Conservation (phyloP, 371 early-diverging fungal genomes). For the Mortierella sp. region DNA sequence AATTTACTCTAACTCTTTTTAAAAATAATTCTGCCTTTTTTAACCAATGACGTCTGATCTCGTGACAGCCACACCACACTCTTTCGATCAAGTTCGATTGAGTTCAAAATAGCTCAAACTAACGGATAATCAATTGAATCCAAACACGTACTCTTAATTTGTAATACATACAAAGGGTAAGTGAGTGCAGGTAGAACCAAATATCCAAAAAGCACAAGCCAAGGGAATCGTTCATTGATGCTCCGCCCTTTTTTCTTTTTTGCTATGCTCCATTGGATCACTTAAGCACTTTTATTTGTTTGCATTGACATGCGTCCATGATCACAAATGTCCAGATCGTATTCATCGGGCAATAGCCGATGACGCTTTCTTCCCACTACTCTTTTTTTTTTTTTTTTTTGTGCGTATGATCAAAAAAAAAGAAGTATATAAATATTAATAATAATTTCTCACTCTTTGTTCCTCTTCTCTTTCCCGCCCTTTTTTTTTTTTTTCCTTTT, state of each 20-base stretch:
- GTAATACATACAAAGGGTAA: neutral
- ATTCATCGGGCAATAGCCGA: neutral
- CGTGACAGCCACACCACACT: neutral
- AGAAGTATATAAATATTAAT: neutral
- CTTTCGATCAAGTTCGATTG: neutral
- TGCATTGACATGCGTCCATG: neutral
- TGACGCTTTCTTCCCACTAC: neutral
- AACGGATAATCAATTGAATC: neutral
- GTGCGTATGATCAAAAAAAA: neutral
- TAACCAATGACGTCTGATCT: neutral
- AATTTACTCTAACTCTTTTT: neutral
- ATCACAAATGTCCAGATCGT: neutral
- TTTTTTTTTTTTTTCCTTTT: constrained; percentile 8
- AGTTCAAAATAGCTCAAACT: neutral
- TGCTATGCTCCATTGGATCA: neutral
- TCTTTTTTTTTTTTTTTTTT: neutral
- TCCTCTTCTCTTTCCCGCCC: constrained; percentile 3
- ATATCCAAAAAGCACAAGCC: constrained; percentile 5
- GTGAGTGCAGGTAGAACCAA: neutral
- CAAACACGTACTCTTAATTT: neutral
- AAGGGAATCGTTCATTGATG: neutral
- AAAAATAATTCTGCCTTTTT: neutral
- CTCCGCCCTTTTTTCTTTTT: neutral
- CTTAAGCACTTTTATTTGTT: neutral
- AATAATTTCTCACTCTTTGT: neutral